These are phyloP conservation scores for Penicillium egyptiacum DNA, from an alignment of 495 filamentous ascomycete species.

Conservation along the genomic window DNA sequence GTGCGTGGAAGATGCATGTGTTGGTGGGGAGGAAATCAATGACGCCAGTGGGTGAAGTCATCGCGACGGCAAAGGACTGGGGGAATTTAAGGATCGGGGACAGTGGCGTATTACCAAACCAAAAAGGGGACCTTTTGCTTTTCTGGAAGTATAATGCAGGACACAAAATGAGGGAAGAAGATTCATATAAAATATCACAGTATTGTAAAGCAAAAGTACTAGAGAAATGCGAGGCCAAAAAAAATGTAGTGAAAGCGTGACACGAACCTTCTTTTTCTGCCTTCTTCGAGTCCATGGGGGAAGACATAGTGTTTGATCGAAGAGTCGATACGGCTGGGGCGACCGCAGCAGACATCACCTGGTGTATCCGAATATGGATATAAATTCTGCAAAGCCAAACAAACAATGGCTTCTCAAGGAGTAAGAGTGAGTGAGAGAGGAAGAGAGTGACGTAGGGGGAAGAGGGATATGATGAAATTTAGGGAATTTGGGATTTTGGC, in stretches of 20 bases:
- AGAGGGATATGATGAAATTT: conserved; percentile 23
- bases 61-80: conserved; percentile 38
- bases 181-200: conserved; percentile 1
- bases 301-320: conserved; percentile 21
- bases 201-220: conserved; percentile 17
- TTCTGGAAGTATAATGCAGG: conserved; percentile 17
- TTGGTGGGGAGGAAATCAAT: conserved; percentile 33
- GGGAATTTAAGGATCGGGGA: conserved; percentile 32
- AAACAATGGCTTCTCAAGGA: conserved; percentile 21
- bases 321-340: conserved; percentile 43
- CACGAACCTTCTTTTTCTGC: conserved; percentile 39
- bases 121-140: conserved; percentile 22
- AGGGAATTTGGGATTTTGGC: conserved; percentile 14
- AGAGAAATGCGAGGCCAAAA: conserved; percentile 4
- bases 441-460: conserved; percentile 33
- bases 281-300: conserved; percentile 55
- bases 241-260: conserved; percentile 7
- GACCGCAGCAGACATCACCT: conserved; percentile 50
- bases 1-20: conserved; percentile 13
- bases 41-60: conserved; percentile 50
- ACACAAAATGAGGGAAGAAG: conserved; percentile 1
- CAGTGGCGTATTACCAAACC: conserved; percentile 42
- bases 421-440: conserved; percentile 19
- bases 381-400: conserved; percentile 5
- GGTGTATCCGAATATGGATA: conserved; percentile 5